phyloP scores from a whole-genome alignment of 805 yeast species.

The Hanseniaspora mollemarum region DNA sequence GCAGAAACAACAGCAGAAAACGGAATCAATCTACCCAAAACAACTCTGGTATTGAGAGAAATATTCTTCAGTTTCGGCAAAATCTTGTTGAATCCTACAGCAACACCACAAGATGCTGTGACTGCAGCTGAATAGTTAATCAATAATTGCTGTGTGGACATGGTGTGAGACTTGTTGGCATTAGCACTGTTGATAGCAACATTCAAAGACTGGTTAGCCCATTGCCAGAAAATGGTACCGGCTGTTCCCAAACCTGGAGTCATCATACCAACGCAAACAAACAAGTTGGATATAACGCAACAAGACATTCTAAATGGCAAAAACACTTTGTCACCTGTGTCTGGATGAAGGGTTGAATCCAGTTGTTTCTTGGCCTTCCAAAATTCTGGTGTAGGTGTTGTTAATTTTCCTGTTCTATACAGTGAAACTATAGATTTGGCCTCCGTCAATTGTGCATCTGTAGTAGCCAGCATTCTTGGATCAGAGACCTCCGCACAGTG shows the following conservation, averaged over 20 bases:
- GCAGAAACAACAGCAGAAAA: constrained; percentile 98
- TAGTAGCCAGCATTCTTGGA: constrained; percentile 76
- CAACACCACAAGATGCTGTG: constrained; percentile 88
- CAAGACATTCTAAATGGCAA: constrained; percentile 96
- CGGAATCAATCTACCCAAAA: constrained; percentile 82
- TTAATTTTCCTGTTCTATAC: constrained; percentile 57
- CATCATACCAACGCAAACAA: constrained; percentile 95
- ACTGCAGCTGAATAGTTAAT: constrained; percentile 82
- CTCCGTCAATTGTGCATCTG: constrained; percentile 46
- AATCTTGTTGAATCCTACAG: constrained; percentile 77
- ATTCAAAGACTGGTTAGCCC: constrained; percentile 90
- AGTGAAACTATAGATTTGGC: constrained; percentile 60
- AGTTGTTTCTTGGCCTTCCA: constrained; percentile 82
- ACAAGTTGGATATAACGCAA: constrained; percentile 83
- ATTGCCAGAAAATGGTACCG: constrained; percentile 95
- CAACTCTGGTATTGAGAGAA: constrained; percentile 55
- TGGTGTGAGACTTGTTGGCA: constrained; percentile 88
- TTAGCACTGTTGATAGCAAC: constrained; percentile 96
- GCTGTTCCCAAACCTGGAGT: constrained; percentile 83
- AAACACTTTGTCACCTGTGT: constrained; percentile 83
- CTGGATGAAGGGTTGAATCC: constrained; percentile 93
- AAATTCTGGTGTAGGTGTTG: constrained; percentile 60
- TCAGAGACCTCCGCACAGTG: constrained; percentile 91
- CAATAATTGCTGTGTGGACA: constrained; percentile 63
- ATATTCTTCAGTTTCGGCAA: constrained; percentile 75